phyloP scores from a whole-genome alignment of 2,329 filamentous ascomycete species.

The Ophiostoma quercus region DNA sequence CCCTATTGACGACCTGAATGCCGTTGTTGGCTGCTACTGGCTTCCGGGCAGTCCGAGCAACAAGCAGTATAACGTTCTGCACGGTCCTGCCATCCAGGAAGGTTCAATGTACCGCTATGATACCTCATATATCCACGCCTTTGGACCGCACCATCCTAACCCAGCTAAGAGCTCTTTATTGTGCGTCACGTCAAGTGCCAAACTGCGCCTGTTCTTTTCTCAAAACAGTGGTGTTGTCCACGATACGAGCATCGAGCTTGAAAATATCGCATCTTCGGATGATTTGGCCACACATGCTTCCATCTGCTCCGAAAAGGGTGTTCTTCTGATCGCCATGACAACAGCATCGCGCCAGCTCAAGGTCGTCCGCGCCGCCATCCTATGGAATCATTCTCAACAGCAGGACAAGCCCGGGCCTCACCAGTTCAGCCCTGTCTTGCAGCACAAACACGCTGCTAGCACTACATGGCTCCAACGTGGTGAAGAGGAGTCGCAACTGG shows the following conservation, averaged over 20 bases:
- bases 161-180: constrained; percentile 67
- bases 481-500: constrained; percentile 38
- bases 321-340: constrained; percentile 60
- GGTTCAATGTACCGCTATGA: constrained; percentile 64
- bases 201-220: constrained; percentile 70
- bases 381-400: constrained; percentile 61
- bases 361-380: constrained; percentile 66
- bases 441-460: constrained; percentile 52
- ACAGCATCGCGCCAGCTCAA: constrained; percentile 68
- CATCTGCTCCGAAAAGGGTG: constrained; percentile 66
- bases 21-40: constrained; percentile 83
- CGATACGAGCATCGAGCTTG: constrained; percentile 67
- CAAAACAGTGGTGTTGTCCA: constrained; percentile 67
- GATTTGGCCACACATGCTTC: constrained; percentile 77
- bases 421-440: constrained; percentile 49
- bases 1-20: constrained; percentile 65
- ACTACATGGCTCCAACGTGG: constrained; percentile 53
- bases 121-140: constrained; percentile 57
- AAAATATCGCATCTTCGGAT: constrained; percentile 65
- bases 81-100: constrained; percentile 62
- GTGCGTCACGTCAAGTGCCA: constrained; percentile 68
- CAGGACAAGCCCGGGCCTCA: constrained; percentile 50
- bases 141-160: constrained; percentile 68
- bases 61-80: constrained; percentile 45
- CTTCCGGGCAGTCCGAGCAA: constrained; percentile 54